Percentiles rank a stretch among this genome's conserved stretches.
These are phyloP conservation scores for Camillea tinctor DNA, from an alignment of 2,329 filamentous ascomycete genomes.

Conservation along the genomic window DNA sequence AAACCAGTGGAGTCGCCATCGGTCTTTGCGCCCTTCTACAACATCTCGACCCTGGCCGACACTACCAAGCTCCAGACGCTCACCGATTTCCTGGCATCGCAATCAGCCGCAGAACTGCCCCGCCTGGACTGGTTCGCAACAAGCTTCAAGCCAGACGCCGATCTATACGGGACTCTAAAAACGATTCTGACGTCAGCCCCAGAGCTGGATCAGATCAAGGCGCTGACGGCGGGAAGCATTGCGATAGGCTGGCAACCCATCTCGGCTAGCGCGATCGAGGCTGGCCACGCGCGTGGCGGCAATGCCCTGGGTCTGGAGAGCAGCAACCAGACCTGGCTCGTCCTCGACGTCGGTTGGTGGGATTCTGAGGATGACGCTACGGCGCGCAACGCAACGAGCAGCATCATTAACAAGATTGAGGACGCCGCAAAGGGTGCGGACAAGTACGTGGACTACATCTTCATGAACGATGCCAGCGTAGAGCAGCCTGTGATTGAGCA, in stretches of 20 bases:
- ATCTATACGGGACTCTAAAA: slow-evolving; percentile 22
- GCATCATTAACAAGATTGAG: slow-evolving; percentile 22
- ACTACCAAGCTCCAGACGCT: slow-evolving; percentile 24
- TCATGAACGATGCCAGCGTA: slow-evolving; percentile 27
- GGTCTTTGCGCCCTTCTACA: slow-evolving; percentile 29
- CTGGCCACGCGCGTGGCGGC: slow-evolving; percentile 26
- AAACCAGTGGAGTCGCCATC: slow-evolving; percentile 26
- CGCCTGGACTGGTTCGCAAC: slow-evolving; percentile 30
- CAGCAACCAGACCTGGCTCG: slow-evolving; percentile 31
- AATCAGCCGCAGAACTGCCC: slow-evolving; percentile 20
- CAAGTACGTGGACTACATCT: slow-evolving; percentile 23
- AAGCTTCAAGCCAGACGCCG: slow-evolving; percentile 27
- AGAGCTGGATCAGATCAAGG: slow-evolving; percentile 23
- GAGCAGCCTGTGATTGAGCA: slow-evolving; percentile 24
- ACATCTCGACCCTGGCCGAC: slow-evolving; percentile 26
- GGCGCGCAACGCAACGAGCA: slow-evolving; percentile 18
- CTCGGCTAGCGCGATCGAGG: slow-evolving; percentile 26
- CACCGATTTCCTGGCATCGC: slow-evolving; percentile 20
- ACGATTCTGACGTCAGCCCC: slow-evolving; percentile 25
- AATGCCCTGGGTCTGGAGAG: slow-evolving; percentile 31
- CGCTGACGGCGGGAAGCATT: slow-evolving; percentile 27
- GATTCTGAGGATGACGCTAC: slow-evolving; percentile 20
- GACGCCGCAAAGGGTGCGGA: slow-evolving; percentile 14
- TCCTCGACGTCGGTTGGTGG: slow-evolving; percentile 29
- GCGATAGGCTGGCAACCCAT: slow-evolving; percentile 34